phyloP scores from a whole-genome alignment of 257 asterid species.

The Ligustrum vulgare region DNA sequence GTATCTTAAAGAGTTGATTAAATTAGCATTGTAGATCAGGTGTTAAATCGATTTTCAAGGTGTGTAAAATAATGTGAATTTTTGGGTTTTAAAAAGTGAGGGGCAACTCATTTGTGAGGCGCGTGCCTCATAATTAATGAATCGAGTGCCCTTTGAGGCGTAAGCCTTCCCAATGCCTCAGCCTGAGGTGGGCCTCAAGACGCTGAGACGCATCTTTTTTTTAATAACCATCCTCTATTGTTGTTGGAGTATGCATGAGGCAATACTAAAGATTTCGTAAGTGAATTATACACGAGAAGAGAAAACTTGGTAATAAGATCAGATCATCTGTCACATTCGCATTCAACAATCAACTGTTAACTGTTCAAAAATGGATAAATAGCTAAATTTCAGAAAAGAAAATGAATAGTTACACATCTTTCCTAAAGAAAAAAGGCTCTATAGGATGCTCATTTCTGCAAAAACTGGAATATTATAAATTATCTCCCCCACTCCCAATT shows the following conservation, averaged over 20 bases:
- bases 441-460: not conserved
- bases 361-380: not conserved
- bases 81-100: too few species aligned
- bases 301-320: not conserved
- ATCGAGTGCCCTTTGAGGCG: too few species aligned
- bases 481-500: not conserved
- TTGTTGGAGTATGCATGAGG: not conserved
- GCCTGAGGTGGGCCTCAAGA: too few species aligned
- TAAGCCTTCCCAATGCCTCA: too few species aligned
- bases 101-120: too few species aligned
- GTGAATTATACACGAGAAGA: not conserved
- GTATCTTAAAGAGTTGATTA: too few species aligned
- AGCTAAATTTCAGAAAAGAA: slow-evolving; percentile 6
- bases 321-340: not conserved
- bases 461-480: not conserved
- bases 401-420: not conserved
- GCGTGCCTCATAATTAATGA: too few species aligned
- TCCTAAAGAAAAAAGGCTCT: not conserved
- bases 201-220: too few species aligned
- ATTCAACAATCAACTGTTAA: not conserved
- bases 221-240: not conserved
- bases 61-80: too few species aligned
- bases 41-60: too few species aligned
- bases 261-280: not conserved
- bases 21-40: too few species aligned